Conservation (phyloP, 768 basidiomycete genomes). For the Tylopilus felleus region DNA sequence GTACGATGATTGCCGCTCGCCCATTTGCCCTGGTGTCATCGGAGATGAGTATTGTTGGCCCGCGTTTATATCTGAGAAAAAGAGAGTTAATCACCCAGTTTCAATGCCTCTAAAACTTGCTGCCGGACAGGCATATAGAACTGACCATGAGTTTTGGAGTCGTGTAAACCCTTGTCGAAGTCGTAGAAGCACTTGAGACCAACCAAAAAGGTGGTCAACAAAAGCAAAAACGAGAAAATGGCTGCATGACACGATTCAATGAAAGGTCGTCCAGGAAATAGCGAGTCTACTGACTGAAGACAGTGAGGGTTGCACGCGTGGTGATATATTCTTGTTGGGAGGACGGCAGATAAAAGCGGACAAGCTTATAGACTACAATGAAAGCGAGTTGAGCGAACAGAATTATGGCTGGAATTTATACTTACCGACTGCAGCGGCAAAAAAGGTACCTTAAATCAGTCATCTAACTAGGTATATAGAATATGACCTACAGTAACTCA, state of each 20-base stretch:
- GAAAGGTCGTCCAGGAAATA: neutral
- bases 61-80: constrained; percentile 44
- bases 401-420: neutral
- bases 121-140: constrained; percentile 34
- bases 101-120: constrained; percentile 19
- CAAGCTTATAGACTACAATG: constrained; percentile 72
- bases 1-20: constrained; percentile 47
- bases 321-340: constrained; percentile 55
- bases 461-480: neutral
- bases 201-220: constrained; percentile 70
- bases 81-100: constrained; percentile 37
- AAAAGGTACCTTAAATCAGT: neutral
- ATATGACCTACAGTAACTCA: constrained; percentile 64
- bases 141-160: constrained; percentile 76
- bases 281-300: constrained; percentile 59
- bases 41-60: constrained; percentile 43
- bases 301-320: constrained; percentile 76
- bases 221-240: constrained; percentile 68
- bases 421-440: constrained; percentile 28
- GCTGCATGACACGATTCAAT: constrained; percentile 39
- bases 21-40: constrained; percentile 43
- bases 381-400: neutral
- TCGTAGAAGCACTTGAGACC: constrained; percentile 78
- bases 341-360: constrained; percentile 70
- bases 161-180: constrained; percentile 75